Conservation (phyloP, 2,329 filamentous ascomycete genomes). For the Whalleya microplaca region DNA sequence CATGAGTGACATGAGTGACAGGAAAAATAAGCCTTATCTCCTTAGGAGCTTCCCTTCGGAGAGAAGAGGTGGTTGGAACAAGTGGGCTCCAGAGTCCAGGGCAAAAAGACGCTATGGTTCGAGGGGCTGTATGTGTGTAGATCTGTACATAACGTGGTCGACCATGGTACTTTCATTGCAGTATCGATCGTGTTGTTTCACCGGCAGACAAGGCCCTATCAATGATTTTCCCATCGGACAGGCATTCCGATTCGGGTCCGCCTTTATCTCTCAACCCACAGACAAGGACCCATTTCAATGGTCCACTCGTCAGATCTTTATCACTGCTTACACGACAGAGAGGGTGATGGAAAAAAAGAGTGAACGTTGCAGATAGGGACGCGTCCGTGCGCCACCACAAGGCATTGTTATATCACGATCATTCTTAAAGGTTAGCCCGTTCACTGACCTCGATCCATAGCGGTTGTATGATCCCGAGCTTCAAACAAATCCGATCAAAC, state of each 20-base stretch:
- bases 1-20: not conserved
- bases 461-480: no score
- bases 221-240: not conserved
- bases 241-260: not conserved
- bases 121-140: no score
- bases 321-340: not conserved
- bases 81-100: no score
- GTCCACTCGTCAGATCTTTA: not conserved
- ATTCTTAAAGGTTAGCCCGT: no score
- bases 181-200: not conserved
- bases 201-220: not conserved
- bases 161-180: no score
- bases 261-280: not conserved
- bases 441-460: no score
- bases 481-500: no score
- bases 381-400: not conserved
- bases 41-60: constrained; percentile 30
- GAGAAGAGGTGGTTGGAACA: constrained; percentile 19
- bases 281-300: not conserved
- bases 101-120: no score
- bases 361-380: not conserved
- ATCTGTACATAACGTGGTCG: no score
- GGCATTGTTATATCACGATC: no score
- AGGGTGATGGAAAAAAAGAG: no score
- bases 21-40: constrained; percentile 11